Evolutionary conservation across 2,329 filamentous ascomycete species (phyloP), one percentile per base, ranked within the genome.

Genomic region (Colletotrichum magnum): DNA sequence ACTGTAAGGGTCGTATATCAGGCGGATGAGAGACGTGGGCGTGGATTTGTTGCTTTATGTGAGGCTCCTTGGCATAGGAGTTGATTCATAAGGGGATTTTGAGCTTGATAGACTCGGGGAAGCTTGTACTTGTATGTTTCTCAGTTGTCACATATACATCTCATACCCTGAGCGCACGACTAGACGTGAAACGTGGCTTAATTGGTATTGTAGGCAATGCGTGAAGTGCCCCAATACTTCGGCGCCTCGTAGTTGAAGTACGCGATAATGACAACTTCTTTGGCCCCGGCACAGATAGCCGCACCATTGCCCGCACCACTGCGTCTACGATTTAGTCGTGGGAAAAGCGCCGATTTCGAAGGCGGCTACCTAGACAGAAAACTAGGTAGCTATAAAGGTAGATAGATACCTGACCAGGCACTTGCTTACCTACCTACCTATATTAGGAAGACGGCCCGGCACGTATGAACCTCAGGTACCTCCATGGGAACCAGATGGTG

Each of bases 1-100:
- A 74, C 85, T 97, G 79, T 96, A 90, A 84, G 70, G 60, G 36
- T 56, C 47, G 48, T 53, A 28, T 7, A 6, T 36, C 32, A 28
- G n/a, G 15, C 47, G 28, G 18, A 18, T 6, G 58, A 36, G 47
- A 50, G 45, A 54, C 10, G 18, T 43, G 56, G 62, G 36, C 43
- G 48, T 52, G 4, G n/a, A 59, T 45, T 41, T 47, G 59, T 47
- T 64, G 28, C 62, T 60, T 64, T 36, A 47, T 57, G 12, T 52
- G 62, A 47, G 21, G 62, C 10, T 57, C 26, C 56, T 24, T 32
- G 41, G 24, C 24, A 52, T 65, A 43, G 52, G 39, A 47, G 41
- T 32, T 32, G 26, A 56, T 69, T 51, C 57, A 67, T 61, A 67
- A 57, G 66, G 62, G 56, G 26, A 56, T 57, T 12, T 69, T 56